Base-by-base conservation (phyloP, 1,284 basidiomycete species). In the Moesziomyces globuligerus region DNA sequence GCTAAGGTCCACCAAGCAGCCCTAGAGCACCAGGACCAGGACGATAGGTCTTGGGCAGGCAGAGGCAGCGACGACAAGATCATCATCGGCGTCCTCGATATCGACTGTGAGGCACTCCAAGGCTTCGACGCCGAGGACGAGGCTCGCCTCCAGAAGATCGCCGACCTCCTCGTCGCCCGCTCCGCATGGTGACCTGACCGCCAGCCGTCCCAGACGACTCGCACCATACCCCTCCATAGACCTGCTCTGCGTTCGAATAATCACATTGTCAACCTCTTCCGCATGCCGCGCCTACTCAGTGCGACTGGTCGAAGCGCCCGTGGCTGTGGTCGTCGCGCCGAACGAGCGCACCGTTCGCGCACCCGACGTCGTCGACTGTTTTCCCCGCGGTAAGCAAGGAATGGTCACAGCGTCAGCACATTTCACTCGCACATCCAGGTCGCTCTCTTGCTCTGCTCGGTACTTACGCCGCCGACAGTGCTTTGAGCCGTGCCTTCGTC, bases 71-170 rank as follows among this genome's bases (percentile, higher is more conserved):
- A 45, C 1, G 73, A 80, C 2, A 56, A 80, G 2, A 45, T 82
- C n/a, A 77, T 77, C 29, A 62, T 84, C 3, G 83, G 83, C 3
- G 83, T 84, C 17, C 67, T 84, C 9, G 83, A 84, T 39, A 79
- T 84, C 37, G 83, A 84, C 58, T 84, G 83, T 59, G 81, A 83
- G 40, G 71, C 61, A 5, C 41, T 75, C 8, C 59, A 74, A 3
- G 83, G 79, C 18, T 84, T 84, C 53, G 81, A 79, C 42, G 57
- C 80, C n/a, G 74, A 79, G 42, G 83, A 84, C 50, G 59, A 68
- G 29, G 21, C 36, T 11, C 79, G 82, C 8, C 43, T 84, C 44
- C 71, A 79, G 37, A 45, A 51, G 26, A 75, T 84, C 15, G 80
- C 81, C 10, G 36, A 68, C 24, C 44, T 76, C 48, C 55, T 80